These are phyloP conservation scores for Fraxinus nigra DNA, from an alignment of 305 asterid genomes.

Conservation along the genomic window DNA sequence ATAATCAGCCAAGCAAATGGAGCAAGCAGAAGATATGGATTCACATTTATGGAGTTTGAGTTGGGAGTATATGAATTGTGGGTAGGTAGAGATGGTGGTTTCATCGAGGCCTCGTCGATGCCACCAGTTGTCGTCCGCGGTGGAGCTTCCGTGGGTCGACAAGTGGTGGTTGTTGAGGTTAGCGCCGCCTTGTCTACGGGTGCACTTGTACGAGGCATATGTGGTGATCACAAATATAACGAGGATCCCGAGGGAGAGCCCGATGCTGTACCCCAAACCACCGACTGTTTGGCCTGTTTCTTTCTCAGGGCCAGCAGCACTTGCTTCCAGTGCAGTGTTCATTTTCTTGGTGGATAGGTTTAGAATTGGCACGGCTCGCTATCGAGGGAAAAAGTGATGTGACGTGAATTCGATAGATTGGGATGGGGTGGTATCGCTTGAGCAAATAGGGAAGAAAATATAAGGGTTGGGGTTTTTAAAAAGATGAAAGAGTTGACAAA, in stretches of 20 bases:
- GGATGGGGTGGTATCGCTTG: background rate
- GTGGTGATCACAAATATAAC: constrained; percentile 29
- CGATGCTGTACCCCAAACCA: constrained; percentile 34
- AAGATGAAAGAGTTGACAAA: background rate
- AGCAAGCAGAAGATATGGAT: constrained; percentile 36
- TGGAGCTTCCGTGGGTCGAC: background rate
- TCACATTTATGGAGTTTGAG: constrained; percentile 31
- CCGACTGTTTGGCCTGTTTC: background rate
- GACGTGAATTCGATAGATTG: background rate
- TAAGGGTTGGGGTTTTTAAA: background rate
- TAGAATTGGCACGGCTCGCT: background rate
- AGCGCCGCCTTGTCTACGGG: background rate
- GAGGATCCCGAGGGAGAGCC: constrained; percentile 34
- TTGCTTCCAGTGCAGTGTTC: constrained; percentile 9
- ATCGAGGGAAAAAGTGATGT: background rate
- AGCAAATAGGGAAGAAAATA: background rate
- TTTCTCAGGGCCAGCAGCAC: background rate
- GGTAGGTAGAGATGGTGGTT: constrained; percentile 31
- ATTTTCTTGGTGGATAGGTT: background rate
- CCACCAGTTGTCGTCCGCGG: background rate
- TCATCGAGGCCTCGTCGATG: constrained; percentile 26
- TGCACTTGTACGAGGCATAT: constrained; percentile 34
- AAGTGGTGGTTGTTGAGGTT: background rate
- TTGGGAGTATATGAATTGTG: constrained; percentile 32
- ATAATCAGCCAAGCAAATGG: constrained; percentile 61